Evolutionary conservation across 352 stramenopile genomes (phyloP).

Genomic region (Peronospora tabacina): DNA sequence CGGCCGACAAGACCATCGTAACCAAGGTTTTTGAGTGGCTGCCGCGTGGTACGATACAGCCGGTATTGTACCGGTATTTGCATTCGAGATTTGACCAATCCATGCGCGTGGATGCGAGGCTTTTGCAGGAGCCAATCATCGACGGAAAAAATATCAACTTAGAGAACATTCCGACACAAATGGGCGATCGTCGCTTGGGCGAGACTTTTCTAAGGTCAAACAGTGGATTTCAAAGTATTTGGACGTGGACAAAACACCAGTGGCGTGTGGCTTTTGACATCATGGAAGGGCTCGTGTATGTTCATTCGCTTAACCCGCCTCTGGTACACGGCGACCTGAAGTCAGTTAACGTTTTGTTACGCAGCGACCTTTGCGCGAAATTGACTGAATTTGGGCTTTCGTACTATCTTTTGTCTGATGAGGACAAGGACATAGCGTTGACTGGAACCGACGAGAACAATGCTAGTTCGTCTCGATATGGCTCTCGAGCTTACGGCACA

Average conservation of each 20-base stretch:
- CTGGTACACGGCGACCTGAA: slow-evolving; percentile 40
- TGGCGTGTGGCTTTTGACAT: slow-evolving; percentile 41
- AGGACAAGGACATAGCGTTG: slow-evolving; percentile 7
- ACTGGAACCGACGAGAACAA: background rate
- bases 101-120: too few relatives aligned
- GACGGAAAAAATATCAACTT: background rate
- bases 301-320: slow-evolving; percentile 35
- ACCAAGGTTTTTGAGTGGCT: slow-evolving; percentile 12
- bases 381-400: slow-evolving; percentile 40
- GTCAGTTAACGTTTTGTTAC: slow-evolving; percentile 34
- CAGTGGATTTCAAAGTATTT: slow-evolving; percentile 22
- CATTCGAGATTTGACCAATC: background rate
- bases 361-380: slow-evolving; percentile 30
- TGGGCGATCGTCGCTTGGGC: slow-evolving; percentile 17
- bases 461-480: slow-evolving; percentile 5
- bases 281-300: slow-evolving; percentile 40
- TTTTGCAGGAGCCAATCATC: background rate
- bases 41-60: slow-evolving; percentile 14
- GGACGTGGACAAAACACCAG: slow-evolving; percentile 39
- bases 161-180: background rate
- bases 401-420: slow-evolving; percentile 15
- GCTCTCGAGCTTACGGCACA: slow-evolving; percentile 34
- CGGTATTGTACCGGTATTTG: background rate
- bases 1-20: slow-evolving; percentile 94
- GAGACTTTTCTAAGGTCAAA: slow-evolving; percentile 6